Base-by-base conservation (phyloP, 306 rosid species). In the Biancaea sappan region DNA sequence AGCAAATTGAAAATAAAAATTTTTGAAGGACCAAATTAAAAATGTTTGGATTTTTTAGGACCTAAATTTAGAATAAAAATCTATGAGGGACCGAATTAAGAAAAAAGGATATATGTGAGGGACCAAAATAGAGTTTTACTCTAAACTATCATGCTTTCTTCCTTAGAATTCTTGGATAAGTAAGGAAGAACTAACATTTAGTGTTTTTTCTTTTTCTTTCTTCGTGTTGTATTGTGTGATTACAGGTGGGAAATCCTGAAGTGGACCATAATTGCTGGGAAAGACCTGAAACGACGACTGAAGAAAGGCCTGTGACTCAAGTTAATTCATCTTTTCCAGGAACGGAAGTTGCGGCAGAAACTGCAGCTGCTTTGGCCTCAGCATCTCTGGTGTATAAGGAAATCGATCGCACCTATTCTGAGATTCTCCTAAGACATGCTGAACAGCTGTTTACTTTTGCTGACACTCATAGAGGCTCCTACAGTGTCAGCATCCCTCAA, bases 201-300 rank as follows among this genome's bases (percentile, higher is more conserved):
- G 37, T 24, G n/a, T n/a, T n/a, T n/a, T n/a, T n/a, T n/a, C n/a
- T n/a, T n/a, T n/a, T 1, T 54, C 9, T 65, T 32, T 35, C 26
- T 34, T 11, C 8, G 2, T 38, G 12, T 66, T 3, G 31, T 57
- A 74, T 26, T 75, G 64, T 60, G 68, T 60, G 59, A 28, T 50
- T 80, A 71, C 61, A 91, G 96, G 94, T 88, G 62, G 96, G 96
- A 46, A 80, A 91, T 84, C 89, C 90, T 53, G 82, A 78, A 25
- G 69, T 86, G 50, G 96, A 88, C 77, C 96, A 88, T 80, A 80
- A 79, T 8, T 91, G 94, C 65, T 91, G 97, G 97, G 86, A 86
- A 79, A 85, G 87, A 71, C 96, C 94, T 2, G 92, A 91, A 80
- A 34, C 72, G 59, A 86, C 69, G 86, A 69, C 84, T 4, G 90